These are phyloP conservation scores for Ilyonectria sp. DNA, from an alignment of 2,329 filamentous ascomycete species.

Conservation along the genomic window DNA sequence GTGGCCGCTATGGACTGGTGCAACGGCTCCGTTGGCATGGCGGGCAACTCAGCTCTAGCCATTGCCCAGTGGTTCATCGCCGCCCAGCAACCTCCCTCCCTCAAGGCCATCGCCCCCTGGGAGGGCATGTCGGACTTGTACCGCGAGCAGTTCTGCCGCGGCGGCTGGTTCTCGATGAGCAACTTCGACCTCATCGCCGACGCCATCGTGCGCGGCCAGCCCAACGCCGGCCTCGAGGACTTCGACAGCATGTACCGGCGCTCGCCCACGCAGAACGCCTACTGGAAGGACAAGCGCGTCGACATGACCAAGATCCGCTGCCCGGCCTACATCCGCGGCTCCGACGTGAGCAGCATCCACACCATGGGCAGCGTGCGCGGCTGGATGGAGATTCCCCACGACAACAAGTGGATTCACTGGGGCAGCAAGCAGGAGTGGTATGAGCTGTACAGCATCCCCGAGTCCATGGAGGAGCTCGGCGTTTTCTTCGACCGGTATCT, in stretches of 20 bases:
- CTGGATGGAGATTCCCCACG: conserved; percentile 38
- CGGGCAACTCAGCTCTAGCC: conserved; percentile 46
- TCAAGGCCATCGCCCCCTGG: conserved; percentile 50
- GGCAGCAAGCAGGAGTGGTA: conserved; percentile 41
- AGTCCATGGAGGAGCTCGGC: conserved; percentile 25
- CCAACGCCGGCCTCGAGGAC: conserved; percentile 12
- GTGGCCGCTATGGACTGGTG: conserved; percentile 49
- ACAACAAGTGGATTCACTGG: conserved; percentile 44
- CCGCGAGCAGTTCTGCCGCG: conserved; percentile 31
- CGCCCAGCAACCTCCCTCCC: conserved; percentile 35
- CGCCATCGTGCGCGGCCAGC: conserved; percentile 17
- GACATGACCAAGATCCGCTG: conserved; percentile 36
- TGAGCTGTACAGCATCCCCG: conserved; percentile 23
- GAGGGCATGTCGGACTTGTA: conserved; percentile 24
- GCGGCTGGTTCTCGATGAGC: conserved; percentile 34
- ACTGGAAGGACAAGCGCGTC: conserved; percentile 34
- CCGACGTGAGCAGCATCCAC: conserved; percentile 42
- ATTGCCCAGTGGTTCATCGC: conserved; percentile 45
- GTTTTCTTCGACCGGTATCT: conserved; percentile 42
- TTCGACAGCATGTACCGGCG: conserved; percentile 27
- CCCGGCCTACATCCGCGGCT: conserved; percentile 38
- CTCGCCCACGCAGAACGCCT: not conserved
- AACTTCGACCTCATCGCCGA: conserved; percentile 26
- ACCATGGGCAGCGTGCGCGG: conserved; percentile 42
- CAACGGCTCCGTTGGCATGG: conserved; percentile 49